These are phyloP conservation scores for Populus davidiana DNA, from an alignment of 345 rosid species.

Conservation along the genomic window DNA sequence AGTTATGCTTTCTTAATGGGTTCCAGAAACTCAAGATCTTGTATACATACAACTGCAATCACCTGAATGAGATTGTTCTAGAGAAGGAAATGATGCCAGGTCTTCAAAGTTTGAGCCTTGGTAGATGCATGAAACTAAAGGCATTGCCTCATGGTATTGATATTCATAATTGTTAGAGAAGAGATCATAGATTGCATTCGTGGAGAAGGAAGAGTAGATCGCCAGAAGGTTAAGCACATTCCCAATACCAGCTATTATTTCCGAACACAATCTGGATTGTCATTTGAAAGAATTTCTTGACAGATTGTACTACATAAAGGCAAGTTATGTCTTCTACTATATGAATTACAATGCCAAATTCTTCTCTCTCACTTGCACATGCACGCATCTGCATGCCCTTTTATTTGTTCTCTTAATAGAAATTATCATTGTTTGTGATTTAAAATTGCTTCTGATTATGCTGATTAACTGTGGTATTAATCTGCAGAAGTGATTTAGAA, in stretches of 20 bases:
- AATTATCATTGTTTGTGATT: not conserved
- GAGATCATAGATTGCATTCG: too few relatives aligned
- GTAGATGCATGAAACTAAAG: constrained; percentile 21
- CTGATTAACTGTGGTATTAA: not conserved
- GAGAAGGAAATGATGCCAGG: constrained; percentile 18
- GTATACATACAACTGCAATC: not conserved
- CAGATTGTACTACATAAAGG: not conserved
- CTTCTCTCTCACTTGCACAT: not conserved
- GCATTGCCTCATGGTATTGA: constrained; percentile 19
- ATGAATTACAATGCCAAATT: not conserved
- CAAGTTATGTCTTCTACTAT: not conserved
- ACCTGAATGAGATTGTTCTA: constrained; percentile 17
- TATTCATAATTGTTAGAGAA: too few relatives aligned
- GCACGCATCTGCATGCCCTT: not conserved
- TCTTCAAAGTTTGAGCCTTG: constrained; percentile 16
- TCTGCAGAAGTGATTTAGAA: not conserved
- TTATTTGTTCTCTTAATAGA: not conserved
- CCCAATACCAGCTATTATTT: not conserved
- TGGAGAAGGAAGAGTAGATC: too few relatives aligned
- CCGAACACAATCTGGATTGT: not conserved
- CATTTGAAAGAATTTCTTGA: not conserved
- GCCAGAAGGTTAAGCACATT: too few relatives aligned
- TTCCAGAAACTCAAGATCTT: constrained; percentile 26
- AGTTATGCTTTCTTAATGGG: constrained; percentile 21
- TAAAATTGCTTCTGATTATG: not conserved